Evolutionary conservation across 2,329 filamentous ascomycete species (phyloP), one percentile per base, ranked within the genome.

Genomic region (Colletotrichum filicis): DNA sequence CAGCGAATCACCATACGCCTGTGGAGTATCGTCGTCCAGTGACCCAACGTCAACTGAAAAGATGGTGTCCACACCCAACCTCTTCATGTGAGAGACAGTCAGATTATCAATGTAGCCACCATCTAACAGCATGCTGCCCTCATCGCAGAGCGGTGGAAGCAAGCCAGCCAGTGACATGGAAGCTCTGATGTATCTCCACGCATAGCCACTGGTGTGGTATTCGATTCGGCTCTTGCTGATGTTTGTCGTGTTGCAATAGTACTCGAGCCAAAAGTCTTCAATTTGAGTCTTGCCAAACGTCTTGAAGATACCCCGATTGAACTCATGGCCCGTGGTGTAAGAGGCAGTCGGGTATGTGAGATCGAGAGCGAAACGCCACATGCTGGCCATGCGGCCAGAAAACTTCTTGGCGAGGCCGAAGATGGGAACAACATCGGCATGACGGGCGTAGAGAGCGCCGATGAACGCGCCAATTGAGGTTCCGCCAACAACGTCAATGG

Each of bases 241-340:
- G 82, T 98, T 99, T 49, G 97, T 99, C 0, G 97, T 98, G 83
- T 99, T 99, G 88, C 97, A 99, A 85, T 99, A 99, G 81, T 95
- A 99, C 77, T 98, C 95, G 12, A 99, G 89, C 97, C 97, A 99
- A 79, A 98, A 99, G 82, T 99, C 97, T 83, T 99, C 97, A 71
- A 99, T 98, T 80, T 98, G 97, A 11, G 94, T 94, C 79, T 98
- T 95, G 16, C 95, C 97, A 81, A 99, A 98, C 0, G 96, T 95
- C 83, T 99, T 99, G 90, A 98, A 99, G 76, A 99, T 98, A 53
- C 97, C 97, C 7, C 97, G 94, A 78, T 99, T 99, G 89, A 99
- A 99, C 79, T 99, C 97, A 80, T 99, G 97, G 1, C 97, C 97
- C 0, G 97, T 99, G 1, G 97, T 99, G 83, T 99, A 99, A 1